Evolutionary conservation across 257 asterid genomes (phyloP).

Genomic region (Nicotiana noctiflora): DNA sequence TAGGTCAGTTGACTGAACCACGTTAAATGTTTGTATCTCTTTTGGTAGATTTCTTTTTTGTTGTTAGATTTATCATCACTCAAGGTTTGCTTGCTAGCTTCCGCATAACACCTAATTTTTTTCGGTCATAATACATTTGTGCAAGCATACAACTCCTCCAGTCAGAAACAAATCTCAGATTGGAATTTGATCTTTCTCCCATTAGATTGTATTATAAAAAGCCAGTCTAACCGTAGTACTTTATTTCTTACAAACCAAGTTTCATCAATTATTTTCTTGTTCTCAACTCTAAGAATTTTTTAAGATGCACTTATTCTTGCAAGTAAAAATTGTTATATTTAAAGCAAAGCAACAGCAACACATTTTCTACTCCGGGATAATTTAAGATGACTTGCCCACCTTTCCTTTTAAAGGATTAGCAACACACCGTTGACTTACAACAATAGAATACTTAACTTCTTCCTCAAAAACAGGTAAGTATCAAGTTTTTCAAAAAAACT

Average conservation of each 20-base stretch:
- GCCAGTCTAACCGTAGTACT: not conserved
- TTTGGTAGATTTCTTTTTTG: no score
- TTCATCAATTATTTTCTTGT: not conserved
- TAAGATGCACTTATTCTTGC: not conserved
- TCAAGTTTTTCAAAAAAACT: not conserved
- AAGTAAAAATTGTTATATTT: not conserved
- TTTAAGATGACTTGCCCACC: not conserved
- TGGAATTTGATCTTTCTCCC: not conserved
- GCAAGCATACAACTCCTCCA: not conserved
- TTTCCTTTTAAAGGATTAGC: not conserved
- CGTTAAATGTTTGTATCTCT: no score
- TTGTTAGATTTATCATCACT: no score
- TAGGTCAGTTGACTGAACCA: no score
- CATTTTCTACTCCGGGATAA: not conserved
- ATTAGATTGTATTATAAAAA: not conserved
- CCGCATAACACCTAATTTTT: no score
- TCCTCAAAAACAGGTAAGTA: not conserved
- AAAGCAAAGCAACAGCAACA: not conserved
- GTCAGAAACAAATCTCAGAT: not conserved
- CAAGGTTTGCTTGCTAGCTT: no score
- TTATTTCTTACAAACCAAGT: not conserved
- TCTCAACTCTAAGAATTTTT: not conserved
- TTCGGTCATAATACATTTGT: no score
- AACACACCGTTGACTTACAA: not conserved
- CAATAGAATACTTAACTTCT: not conserved